phyloP scores from a whole-genome alignment of 176 grass and related monocot genomes.

The Puccinellia tenuiflora region DNA sequence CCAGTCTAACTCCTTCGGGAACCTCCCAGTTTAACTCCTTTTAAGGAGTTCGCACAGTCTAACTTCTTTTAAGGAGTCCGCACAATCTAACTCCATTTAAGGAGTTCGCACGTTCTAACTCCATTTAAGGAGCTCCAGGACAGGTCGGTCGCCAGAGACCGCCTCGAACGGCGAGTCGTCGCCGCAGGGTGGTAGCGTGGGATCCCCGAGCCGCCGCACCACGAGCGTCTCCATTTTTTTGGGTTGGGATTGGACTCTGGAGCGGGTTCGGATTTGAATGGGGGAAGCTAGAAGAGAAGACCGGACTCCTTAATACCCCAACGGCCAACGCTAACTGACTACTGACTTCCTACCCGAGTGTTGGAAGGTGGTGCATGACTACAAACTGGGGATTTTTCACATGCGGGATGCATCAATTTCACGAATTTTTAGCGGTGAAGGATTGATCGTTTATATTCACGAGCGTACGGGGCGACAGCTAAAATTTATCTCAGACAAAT shows the following conservation, averaged over 20 bases:
- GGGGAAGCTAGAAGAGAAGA: not conserved
- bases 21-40: too few relatives aligned
- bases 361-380: not conserved
- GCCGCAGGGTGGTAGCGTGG: constrained; percentile 40
- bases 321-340: not conserved
- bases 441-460: not conserved
- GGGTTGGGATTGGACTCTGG: not conserved
- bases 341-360: not conserved
- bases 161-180: constrained; percentile 43
- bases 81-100: too few relatives aligned
- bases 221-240: constrained; percentile 67
- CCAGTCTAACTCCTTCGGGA: too few relatives aligned
- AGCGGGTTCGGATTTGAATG: not conserved
- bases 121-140: too few relatives aligned
- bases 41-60: too few relatives aligned
- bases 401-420: not conserved
- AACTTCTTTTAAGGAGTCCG: too few relatives aligned
- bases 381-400: not conserved
- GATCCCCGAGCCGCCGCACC: constrained; percentile 66
- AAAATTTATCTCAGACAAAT: too few relatives aligned
- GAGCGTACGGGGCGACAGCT: too few relatives aligned
- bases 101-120: too few relatives aligned
- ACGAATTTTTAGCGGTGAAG: not conserved
- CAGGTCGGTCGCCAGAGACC: constrained; percentile 34
- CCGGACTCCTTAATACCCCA: not conserved